Evolutionary conservation across 2,329 filamentous ascomycete genomes (phyloP), one percentile per base, ranked within the genome.

Genomic region (Dothideomycetes sp.): DNA sequence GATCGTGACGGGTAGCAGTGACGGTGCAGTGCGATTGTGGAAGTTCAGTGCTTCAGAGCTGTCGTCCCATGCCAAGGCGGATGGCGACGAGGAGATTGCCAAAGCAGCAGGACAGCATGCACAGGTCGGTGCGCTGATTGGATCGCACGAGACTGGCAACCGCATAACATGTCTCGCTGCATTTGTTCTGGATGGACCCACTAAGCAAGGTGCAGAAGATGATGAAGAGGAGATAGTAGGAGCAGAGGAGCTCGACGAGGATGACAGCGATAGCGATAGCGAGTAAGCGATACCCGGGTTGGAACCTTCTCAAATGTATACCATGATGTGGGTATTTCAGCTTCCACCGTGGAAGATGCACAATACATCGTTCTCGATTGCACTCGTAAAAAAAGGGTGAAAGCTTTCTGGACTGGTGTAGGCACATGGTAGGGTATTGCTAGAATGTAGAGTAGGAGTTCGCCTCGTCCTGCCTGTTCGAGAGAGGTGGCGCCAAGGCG

Each of bases 131-230:
- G 71, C 64, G 47, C 57, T 93, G 40, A 57, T 94, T 33, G 86
- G 80, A 12, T 78, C 74, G 22, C 91, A 91, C 53, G 81, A 88
- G 60, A 94, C 88, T 16, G 79, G 81, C 34, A 88, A 89, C 57
- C 72, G 91, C 41, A 87, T 96, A 49, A 96, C 88, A 29, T 96
- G 91, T 57, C 56, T 96, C 52, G 79, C 77, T 51, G 81, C 81
- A 16, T 96, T 94, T 64, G 67, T 84, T 47, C 93, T 96, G 85
- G 55, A 58, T 40, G 56, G 52, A 11, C 49, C 51, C 8, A 18
- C 34, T 14, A 29, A 32, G 10, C 33, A 35, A 17, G 39, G 14
- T 31, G 36, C 33, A 18, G 37, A 37, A 8, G 41, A 43, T 4
- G 35, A 38, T 14, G 37, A 31, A 10, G 37, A 29, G 10, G 36